These are phyloP conservation scores for Aspergillus tubingensis DNA, from an alignment of 2,329 filamentous ascomycete species.

Conservation along the genomic window DNA sequence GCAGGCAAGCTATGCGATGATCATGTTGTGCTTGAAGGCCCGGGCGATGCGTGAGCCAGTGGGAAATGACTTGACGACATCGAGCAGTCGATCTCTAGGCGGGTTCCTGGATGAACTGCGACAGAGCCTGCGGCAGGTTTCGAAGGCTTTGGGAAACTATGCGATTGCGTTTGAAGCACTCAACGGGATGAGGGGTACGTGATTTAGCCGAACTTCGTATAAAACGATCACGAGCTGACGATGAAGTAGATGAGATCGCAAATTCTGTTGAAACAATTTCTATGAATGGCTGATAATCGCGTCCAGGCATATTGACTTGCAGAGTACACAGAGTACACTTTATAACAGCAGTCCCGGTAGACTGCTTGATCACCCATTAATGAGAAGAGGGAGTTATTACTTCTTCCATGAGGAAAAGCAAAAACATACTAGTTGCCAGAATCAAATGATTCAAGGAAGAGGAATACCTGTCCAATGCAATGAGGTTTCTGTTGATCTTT, in stretches of 20 bases:
- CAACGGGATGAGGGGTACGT: constrained; percentile 24
- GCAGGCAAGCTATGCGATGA: constrained; percentile 29
- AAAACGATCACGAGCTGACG: background rate
- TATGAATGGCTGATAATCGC: background rate
- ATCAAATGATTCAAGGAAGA: no score
- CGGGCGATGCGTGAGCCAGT: constrained; percentile 8
- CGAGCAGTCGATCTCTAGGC: constrained; percentile 2
- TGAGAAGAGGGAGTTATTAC: no score
- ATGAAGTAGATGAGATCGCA: constrained; percentile 4
- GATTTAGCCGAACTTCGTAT: background rate
- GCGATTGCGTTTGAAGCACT: constrained; percentile 26
- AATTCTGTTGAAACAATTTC: constrained; percentile 7
- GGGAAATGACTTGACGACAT: background rate
- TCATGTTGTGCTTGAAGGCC: constrained; percentile 30
- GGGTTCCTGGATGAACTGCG: constrained; percentile 22
- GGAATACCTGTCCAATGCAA: no score
- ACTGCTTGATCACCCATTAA: no score
- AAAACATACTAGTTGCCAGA: no score
- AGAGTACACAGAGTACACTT: no score
- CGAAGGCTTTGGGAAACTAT: constrained; percentile 23
- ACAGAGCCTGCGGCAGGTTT: constrained; percentile 20
- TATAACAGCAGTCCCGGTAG: no score
- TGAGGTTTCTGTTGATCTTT: no score
- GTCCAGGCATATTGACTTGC: no score
- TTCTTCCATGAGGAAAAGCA: no score